A percentile compares a stretch with the other conserved stretches of the same genome.
phyloP scores from a whole-genome alignment of 163 green algal species.

The Chlorella variabilis region DNA sequence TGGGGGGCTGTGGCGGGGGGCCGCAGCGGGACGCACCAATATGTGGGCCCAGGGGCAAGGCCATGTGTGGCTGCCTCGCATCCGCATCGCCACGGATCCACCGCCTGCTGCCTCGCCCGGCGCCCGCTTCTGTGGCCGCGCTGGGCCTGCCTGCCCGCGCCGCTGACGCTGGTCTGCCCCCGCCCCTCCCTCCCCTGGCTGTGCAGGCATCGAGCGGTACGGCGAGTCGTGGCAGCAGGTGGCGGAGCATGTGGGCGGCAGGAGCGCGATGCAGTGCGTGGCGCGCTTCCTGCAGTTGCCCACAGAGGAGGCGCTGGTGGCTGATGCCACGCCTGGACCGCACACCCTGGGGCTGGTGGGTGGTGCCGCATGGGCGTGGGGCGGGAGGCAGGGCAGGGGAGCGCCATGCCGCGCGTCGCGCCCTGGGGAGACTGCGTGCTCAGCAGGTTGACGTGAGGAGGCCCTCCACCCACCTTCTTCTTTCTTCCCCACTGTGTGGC shows the following conservation, averaged over 20 bases:
- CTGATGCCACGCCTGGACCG: not conserved
- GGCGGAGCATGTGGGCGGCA: slow-evolving; percentile 87
- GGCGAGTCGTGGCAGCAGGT: slow-evolving; percentile 88
- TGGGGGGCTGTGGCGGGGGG: slow-evolving; percentile 15
- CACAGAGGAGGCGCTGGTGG: slow-evolving; percentile 77
- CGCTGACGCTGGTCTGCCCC: not conserved
- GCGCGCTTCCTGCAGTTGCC: slow-evolving; percentile 90
- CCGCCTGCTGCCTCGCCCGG: no score
- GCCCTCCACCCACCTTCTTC: no score
- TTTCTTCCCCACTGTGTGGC: not conserved
- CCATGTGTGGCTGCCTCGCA: no score
- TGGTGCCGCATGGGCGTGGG: not conserved
- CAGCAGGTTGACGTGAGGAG: no score
- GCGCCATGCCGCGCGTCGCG: no score
- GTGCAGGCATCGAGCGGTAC: slow-evolving; percentile 82
- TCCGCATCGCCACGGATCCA: no score
- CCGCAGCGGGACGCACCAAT: no score
- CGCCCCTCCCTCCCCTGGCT: slow-evolving; percentile 18
- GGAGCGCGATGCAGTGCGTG: slow-evolving; percentile 70
- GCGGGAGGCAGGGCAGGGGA: no score
- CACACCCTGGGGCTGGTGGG: slow-evolving; percentile 15
- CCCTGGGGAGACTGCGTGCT: no score
- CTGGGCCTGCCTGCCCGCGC: not conserved
- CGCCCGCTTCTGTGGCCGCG: no score
- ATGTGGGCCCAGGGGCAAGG: no score